phyloP scores from a whole-genome alignment of 192 early-diverging fungal species.

The Coemansia pectinata region DNA sequence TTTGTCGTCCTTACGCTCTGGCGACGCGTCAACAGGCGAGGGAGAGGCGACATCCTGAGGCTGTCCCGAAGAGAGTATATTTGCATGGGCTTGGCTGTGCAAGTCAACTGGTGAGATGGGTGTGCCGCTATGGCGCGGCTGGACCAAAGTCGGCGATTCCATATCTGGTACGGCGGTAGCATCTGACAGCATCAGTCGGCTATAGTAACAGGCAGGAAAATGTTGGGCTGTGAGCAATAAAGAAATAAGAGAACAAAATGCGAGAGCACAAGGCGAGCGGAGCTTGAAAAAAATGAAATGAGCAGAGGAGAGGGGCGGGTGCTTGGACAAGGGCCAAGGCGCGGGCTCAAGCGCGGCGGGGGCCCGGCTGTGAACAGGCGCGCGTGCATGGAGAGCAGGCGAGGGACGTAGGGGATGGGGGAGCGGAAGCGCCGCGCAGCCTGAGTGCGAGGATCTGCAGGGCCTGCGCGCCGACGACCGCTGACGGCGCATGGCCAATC shows the following conservation, averaged over 20 bases:
- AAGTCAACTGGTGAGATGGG: neutral
- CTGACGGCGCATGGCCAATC: conserved; percentile 12
- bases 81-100: neutral
- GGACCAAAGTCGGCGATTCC: neutral
- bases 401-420: neutral
- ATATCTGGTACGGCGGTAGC: neutral
- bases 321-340: conserved; percentile 4
- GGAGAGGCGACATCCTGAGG: neutral
- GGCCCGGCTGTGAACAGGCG: conserved; percentile 4
- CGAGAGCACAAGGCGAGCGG: neutral
- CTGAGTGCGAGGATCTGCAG: conserved; percentile 5
- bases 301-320: neutral
- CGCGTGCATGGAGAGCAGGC: conserved; percentile 2
- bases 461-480: neutral
- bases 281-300: conserved; percentile 1
- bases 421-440: conserved; percentile 1
- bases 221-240: neutral
- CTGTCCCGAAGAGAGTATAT: neutral
- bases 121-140: neutral
- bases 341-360: neutral
- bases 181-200: conserved; percentile 8
- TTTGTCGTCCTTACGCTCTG: conserved; percentile 48
- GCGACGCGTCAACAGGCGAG: neutral
- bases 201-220: neutral
- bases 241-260: neutral